A percentile compares a stretch with the other conserved stretches of the same genome.
Conservation (phyloP, 139 green algal genomes). For the Tetradesmus obliquus region DNA sequence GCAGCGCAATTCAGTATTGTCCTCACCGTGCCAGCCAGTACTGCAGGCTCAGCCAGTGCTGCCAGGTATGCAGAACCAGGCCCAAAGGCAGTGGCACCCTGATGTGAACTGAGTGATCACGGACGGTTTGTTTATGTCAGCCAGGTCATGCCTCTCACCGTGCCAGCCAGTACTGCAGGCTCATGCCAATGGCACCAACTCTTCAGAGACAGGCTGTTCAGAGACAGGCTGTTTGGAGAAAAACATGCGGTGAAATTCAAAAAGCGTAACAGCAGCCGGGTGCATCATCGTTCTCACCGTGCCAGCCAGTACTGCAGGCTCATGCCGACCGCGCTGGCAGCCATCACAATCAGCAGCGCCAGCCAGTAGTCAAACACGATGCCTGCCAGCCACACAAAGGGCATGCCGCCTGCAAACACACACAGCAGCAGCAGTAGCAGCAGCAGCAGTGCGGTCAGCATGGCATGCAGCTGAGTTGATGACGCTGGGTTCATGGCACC, state of each 20-base stretch:
- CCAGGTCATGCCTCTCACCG: neutral
- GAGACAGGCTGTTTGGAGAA: too few relatives aligned
- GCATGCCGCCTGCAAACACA: neutral
- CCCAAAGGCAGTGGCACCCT: too few relatives aligned
- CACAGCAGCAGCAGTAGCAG: neutral
- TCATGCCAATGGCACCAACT: neutral
- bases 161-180: too few relatives aligned
- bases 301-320: conserved; percentile 22
- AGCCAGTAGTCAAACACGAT: neutral
- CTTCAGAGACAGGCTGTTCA: too few relatives aligned
- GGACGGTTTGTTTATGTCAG: too few relatives aligned
- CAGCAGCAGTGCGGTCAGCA: neutral
- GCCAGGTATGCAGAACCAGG: too few relatives aligned
- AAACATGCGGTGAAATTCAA: too few relatives aligned
- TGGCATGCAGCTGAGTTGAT: neutral
- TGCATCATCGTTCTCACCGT: neutral
- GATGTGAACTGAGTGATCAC: too few relatives aligned
- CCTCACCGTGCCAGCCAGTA: neutral
- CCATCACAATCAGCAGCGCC: conserved; percentile 17
- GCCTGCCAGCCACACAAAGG: conserved; percentile 43
- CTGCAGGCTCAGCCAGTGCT: too few relatives aligned
- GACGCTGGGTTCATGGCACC: too few relatives aligned
- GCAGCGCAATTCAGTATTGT: neutral
- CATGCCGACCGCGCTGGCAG: neutral
- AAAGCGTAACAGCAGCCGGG: neutral